Conservation (phyloP, 257 asterid species). For the Capsicum baccatum region DNA sequence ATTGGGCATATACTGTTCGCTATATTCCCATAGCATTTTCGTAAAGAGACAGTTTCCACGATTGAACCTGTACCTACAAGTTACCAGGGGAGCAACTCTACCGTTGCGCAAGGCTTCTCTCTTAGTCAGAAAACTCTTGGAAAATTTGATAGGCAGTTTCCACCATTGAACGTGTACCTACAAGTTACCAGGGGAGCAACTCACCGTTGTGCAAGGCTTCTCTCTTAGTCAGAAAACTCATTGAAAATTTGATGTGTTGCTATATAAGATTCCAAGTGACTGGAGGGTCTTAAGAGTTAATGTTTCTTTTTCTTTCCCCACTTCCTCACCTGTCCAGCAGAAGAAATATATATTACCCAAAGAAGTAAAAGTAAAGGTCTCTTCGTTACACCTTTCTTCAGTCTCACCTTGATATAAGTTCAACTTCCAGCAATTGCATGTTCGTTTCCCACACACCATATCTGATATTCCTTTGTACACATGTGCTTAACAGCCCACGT, state of each 20-base stretch:
- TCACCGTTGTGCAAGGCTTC: neutral
- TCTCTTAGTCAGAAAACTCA: neutral
- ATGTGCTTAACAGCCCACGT: neutral
- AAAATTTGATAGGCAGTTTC: conserved; percentile 8
- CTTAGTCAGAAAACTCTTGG: conserved; percentile 13
- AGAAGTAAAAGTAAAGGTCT: neutral
- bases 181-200: conserved; percentile 14
- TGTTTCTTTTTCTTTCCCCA: neutral
- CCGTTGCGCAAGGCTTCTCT: neutral
- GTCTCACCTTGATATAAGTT: neutral
- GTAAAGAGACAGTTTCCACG: conserved; percentile 17
- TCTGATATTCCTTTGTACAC: neutral
- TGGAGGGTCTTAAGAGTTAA: neutral
- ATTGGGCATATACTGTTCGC: neutral
- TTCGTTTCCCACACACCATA: neutral
- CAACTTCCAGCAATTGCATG: neutral
- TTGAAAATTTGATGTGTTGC: neutral
- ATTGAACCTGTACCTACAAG: neutral
- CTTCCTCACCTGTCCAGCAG: neutral
- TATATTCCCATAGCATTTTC: neutral
- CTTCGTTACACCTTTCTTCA: neutral
- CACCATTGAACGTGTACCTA: neutral
- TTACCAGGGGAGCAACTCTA: neutral
- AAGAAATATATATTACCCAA: conserved; percentile 6
- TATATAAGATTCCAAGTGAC: conserved; percentile 8